Evolutionary conservation across 192 early-diverging fungal species (phyloP), one percentile per base, ranked within the genome.

Genomic region (Coemansia umbellata): DNA sequence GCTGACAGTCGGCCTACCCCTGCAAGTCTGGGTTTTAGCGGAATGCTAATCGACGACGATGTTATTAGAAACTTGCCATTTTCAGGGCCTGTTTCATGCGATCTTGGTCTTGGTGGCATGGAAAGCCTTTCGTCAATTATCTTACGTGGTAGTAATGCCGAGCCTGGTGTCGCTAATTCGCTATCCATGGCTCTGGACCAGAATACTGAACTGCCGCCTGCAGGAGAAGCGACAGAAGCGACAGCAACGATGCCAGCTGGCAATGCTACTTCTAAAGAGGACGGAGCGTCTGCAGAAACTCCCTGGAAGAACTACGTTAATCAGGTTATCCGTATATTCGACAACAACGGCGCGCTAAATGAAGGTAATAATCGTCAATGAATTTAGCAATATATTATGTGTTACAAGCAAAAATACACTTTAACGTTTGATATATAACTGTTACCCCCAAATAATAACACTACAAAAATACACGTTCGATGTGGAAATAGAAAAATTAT

Each of bases 311-410:
- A 66, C 31, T 73, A 66, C 39, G 53, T 73, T 35, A 60, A 45
- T 54, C 62, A 73, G 39, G 50, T 73, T n/a, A 58, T 73, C 30
- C 69, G 69, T 17, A 60, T 72, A 62, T 64, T 72, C 27, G 49
- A 50, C 40, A 44, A 44, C 11, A 47, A 3, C 22, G 21, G 3
- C 45, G n/a, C n/a, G n/a, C n/a, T n/a, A n/a, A n/a, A n/a, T n/a
- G n/a, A n/a, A n/a, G n/a, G n/a, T n/a, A n/a, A n/a, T n/a, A n/a
- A n/a, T n/a, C n/a, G n/a, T n/a, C n/a, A n/a, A n/a, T n/a, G n/a
- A n/a, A n/a, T n/a, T n/a, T n/a, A n/a, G n/a, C n/a, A n/a, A n/a
- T n/a, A n/a, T n/a, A n/a, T n/a, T n/a, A n/a, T n/a, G n/a, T n/a
- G n/a, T n/a, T n/a, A n/a, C n/a, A n/a, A n/a, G n/a, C n/a, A n/a